These are phyloP conservation scores for Pouteria campechiana DNA, from an alignment of 179 eudicot species.

Conservation along the genomic window DNA sequence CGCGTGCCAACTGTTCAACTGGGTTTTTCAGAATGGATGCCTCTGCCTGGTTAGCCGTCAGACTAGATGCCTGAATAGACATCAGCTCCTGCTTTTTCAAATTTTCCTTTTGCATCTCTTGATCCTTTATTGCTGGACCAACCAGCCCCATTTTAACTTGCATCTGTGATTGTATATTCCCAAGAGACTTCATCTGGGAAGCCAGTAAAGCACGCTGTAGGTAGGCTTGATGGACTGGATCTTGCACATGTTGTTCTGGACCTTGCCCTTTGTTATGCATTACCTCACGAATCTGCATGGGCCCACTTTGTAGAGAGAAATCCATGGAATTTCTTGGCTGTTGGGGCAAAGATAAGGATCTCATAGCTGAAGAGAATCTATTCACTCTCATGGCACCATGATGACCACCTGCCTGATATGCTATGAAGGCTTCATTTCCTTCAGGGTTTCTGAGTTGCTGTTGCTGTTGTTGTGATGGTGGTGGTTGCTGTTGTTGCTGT, in stretches of 20 bases:
- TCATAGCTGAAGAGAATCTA: slow-evolving; percentile 40
- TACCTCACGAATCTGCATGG: slow-evolving; percentile 52
- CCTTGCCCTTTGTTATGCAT: slow-evolving; percentile 56
- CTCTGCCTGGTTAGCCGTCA: slow-evolving; percentile 49
- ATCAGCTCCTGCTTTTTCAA: slow-evolving; percentile 44
- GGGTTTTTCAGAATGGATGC: slow-evolving; percentile 50
- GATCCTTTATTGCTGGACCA: slow-evolving; percentile 48
- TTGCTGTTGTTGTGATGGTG: no score
- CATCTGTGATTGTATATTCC: slow-evolving; percentile 56
- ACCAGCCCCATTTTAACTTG: slow-evolving; percentile 51
- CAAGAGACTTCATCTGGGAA: slow-evolving; percentile 54
- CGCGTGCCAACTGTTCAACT: slow-evolving; percentile 39
- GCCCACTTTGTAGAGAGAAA: slow-evolving; percentile 46
- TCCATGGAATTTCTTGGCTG: slow-evolving; percentile 51
- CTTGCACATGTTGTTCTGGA: slow-evolving; percentile 57
- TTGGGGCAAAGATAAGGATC: slow-evolving; percentile 53
- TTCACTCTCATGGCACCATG: slow-evolving; percentile 57
- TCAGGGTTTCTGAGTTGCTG: slow-evolving; percentile 65
- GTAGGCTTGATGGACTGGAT: slow-evolving; percentile 80
- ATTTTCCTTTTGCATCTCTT: slow-evolving; percentile 34
- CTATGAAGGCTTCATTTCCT: slow-evolving; percentile 59
- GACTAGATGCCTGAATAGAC: slow-evolving; percentile 44
- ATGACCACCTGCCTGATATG: slow-evolving; percentile 58
- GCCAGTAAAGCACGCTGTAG: slow-evolving; percentile 67
- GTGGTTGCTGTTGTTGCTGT: no score